Evolutionary conservation across 495 filamentous ascomycete genomes (phyloP).

Genomic region (Chaetomium fimeti): DNA sequence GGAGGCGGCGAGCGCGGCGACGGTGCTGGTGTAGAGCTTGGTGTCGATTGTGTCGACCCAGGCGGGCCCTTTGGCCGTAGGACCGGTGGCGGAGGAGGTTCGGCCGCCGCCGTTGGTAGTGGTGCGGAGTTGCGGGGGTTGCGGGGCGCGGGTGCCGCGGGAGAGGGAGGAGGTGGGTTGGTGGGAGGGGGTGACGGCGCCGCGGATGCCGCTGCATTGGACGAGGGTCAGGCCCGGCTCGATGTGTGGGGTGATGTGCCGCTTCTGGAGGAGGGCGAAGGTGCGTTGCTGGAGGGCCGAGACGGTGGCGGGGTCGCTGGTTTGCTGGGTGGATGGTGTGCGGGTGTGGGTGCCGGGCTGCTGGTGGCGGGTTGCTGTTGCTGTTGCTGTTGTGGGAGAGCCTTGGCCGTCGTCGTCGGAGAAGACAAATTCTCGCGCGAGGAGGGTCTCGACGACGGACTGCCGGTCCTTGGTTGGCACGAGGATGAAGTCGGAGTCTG

Average conservation of each 20-base stretch:
- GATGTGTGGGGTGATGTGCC: constrained; percentile 70
- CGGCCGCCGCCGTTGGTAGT: background rate
- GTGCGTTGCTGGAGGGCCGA: constrained; percentile 81
- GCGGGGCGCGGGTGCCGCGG: constrained; percentile 31
- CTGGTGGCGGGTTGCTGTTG: constrained; percentile 50
- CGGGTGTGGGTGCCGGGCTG: constrained; percentile 31
- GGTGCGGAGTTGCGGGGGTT: background rate
- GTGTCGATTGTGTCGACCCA: constrained; percentile 56
- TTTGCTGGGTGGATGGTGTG: background rate
- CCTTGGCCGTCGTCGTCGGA: constrained; percentile 58
- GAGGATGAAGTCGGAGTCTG: constrained; percentile 86
- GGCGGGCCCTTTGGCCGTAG: constrained; percentile 20
- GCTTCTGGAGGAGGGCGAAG: constrained; percentile 70
- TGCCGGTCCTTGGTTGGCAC: constrained; percentile 72
- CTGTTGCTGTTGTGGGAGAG: constrained; percentile 55
- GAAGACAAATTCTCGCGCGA: constrained; percentile 80
- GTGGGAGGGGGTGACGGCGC: background rate
- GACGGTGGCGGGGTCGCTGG: constrained; percentile 59
- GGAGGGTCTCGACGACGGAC: constrained; percentile 72
- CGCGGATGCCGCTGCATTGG: constrained; percentile 67
- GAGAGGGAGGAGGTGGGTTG: background rate
- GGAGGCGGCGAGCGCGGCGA: constrained; percentile 66
- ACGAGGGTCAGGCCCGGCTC: constrained; percentile 68
- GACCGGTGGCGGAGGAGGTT: too few species aligned
- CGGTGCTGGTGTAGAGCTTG: constrained; percentile 65